Base-by-base conservation (phyloP, 345 rosid species). In the Tarenaya hassleriana region DNA sequence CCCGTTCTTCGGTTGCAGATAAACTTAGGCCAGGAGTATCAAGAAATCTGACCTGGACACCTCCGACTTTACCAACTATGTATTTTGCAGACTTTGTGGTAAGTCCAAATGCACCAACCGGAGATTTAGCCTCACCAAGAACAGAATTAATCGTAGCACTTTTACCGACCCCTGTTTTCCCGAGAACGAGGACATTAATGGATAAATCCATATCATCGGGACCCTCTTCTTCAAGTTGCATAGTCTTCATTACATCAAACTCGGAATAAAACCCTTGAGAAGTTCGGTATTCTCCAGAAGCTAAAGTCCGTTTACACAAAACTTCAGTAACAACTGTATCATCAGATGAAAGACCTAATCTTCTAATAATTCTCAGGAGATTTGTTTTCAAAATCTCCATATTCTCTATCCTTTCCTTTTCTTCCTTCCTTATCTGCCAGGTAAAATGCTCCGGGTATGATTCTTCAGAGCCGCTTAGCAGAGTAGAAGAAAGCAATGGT, bases 151-250 rank as follows among this genome's bases (percentile, higher is more conserved):
- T 55, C 8, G 83, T 79, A 6, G 94, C 81, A 65, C 97, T 90
- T 75, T 86, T 90, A 43, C 97, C 88, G 2, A 83, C 95, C 4
- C 97, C 94, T 3, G 82, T 66, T 80, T 83, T 90, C 56, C 97
- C 95, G 0, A 90, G 65, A 63, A 83, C 84, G 63, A 86, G 49
- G 58, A 86, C 58, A 52, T 69, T 81, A 73, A 83, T 60, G 55
- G 74, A 75, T 53, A 83, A 79, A 50, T 78, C 75, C 9, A 64
- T 50, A 52, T 67, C 63, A 50, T 49, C 68, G 49, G 67, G 57
- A 16, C 69, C 55, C 52, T 72, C n/a, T n/a, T n/a, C n/a, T n/a
- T n/a, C n/a, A n/a, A n/a, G n/a, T n/a, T n/a, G n/a, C n/a, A n/a
- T n/a, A n/a, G n/a, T n/a, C n/a, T n/a, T n/a, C n/a, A n/a, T n/a